These are phyloP conservation scores for Westerdykella ornata DNA, from an alignment of 2,329 filamentous ascomycete genomes.

Conservation along the genomic window DNA sequence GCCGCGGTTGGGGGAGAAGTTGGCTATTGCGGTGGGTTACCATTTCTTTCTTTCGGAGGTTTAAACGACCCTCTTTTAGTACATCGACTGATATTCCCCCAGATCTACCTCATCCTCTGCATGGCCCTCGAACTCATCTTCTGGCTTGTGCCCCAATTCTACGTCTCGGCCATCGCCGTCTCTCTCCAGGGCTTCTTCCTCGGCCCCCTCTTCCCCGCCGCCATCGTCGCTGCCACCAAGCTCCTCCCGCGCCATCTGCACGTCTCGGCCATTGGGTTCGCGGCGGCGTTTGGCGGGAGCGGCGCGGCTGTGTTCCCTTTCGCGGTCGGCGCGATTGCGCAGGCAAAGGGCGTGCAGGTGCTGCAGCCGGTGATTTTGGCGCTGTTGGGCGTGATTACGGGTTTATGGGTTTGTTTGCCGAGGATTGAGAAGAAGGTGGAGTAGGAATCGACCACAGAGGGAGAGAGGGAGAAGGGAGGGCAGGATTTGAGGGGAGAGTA, in stretches of 20 bases:
- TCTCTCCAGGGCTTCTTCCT: slow-evolving; percentile 71
- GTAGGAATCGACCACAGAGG: slow-evolving; percentile 11
- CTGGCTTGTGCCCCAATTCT: slow-evolving; percentile 73
- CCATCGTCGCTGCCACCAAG: slow-evolving; percentile 66
- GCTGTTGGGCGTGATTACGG: slow-evolving; percentile 46
- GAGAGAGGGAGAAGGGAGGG: not conserved
- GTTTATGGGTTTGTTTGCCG: slow-evolving; percentile 48
- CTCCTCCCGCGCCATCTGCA: slow-evolving; percentile 67
- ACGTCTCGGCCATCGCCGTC: slow-evolving; percentile 66
- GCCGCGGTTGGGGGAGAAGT: slow-evolving; percentile 63
- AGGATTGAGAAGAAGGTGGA: slow-evolving; percentile 41
- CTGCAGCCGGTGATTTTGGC: slow-evolving; percentile 55
- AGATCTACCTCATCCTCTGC: slow-evolving; percentile 58
- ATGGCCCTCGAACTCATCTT: slow-evolving; percentile 65
- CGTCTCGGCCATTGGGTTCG: slow-evolving; percentile 74
- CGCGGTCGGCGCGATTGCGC: slow-evolving; percentile 61
- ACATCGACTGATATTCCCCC: not conserved
- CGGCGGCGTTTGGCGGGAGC: slow-evolving; percentile 66
- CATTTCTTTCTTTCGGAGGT: slow-evolving; percentile 39
- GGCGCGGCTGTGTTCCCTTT: slow-evolving; percentile 64
- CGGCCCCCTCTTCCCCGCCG: slow-evolving; percentile 71
- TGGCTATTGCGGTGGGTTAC: slow-evolving; percentile 40
- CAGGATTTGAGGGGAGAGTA: not conserved
- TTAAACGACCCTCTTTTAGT: not conserved
- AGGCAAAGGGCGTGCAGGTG: slow-evolving; percentile 53